These are phyloP conservation scores for Cryptococcus sp. DNA, from an alignment of 1,284 basidiomycete genomes.

Conservation along the genomic window DNA sequence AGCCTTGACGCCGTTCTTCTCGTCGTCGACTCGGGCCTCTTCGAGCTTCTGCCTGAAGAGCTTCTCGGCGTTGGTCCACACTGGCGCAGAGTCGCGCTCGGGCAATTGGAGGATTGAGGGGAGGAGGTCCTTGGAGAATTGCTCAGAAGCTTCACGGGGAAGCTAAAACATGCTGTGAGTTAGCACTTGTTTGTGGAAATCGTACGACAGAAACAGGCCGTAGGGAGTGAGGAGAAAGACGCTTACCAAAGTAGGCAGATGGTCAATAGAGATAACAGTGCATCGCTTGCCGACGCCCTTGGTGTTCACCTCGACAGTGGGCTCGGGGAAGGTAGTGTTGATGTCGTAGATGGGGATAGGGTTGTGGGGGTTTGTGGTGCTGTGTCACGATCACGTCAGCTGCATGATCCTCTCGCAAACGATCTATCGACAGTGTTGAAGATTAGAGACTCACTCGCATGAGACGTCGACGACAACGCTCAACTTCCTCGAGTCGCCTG, in stretches of 20 bases:
- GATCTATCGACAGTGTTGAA: neutral
- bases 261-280: slow-evolving; percentile 96
- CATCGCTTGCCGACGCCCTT: slow-evolving; percentile 59
- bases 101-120: slow-evolving; percentile 83
- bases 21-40: slow-evolving; percentile 51
- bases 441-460: slow-evolving; percentile 66
- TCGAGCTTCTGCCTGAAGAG: slow-evolving; percentile 78
- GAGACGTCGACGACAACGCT: slow-evolving; percentile 94
- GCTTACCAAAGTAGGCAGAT: slow-evolving; percentile 79
- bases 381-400: slow-evolving; percentile 4
- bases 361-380: slow-evolving; percentile 97
- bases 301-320: slow-evolving; percentile 84
- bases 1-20: slow-evolving; percentile 42
- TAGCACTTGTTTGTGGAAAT: neutral
- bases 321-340: slow-evolving; percentile 94
- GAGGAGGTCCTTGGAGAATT: slow-evolving; percentile 87
- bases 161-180: slow-evolving; percentile 52
- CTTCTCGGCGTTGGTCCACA: slow-evolving; percentile 89
- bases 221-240: neutral
- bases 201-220: too few species aligned
- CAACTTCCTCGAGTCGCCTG: slow-evolving; percentile 70
- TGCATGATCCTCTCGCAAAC: too few species aligned
- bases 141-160: slow-evolving; percentile 94
- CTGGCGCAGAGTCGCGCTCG: slow-evolving; percentile 65
- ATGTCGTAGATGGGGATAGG: slow-evolving; percentile 94